Percentiles rank a stretch among this genome's conserved stretches.
phyloP scores from a whole-genome alignment of 2,329 filamentous ascomycete species.

The Colletotrichum destructivum region DNA sequence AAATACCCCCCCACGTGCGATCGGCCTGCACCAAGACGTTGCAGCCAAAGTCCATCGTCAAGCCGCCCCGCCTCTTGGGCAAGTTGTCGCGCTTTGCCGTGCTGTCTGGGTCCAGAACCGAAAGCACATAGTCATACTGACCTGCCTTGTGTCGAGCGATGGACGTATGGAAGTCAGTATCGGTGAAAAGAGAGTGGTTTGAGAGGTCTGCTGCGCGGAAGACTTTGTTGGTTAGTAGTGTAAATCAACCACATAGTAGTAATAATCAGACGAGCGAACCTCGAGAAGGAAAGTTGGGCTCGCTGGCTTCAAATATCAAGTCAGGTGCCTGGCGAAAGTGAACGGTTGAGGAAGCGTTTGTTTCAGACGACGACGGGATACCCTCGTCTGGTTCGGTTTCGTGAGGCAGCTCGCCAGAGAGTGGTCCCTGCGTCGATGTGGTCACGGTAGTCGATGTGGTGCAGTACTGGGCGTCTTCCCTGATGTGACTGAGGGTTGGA shows the following conservation, averaged over 20 bases:
- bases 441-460: constrained; percentile 18
- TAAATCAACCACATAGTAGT: neutral
- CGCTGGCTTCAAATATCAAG: constrained; percentile 30
- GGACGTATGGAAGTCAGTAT: constrained; percentile 6
- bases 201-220: constrained; percentile 18
- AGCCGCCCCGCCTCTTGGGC: constrained; percentile 14
- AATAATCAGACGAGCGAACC: constrained; percentile 22
- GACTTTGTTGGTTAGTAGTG: constrained; percentile 30
- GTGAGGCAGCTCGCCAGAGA: constrained; percentile 18
- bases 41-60: constrained; percentile 65
- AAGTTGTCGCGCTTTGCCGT: constrained; percentile 33
- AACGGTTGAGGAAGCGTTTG: constrained; percentile 14
- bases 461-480: constrained; percentile 28
- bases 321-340: constrained; percentile 11
- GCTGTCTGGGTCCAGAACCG: constrained; percentile 51
- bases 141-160: constrained; percentile 61
- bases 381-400: constrained; percentile 24
- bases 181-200: neutral
- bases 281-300: constrained; percentile 28
- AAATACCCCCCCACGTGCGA: constrained; percentile 44
- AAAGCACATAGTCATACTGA: constrained; percentile 67
- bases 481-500: constrained; percentile 17
- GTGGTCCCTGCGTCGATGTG: constrained; percentile 34
- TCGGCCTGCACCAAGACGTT: constrained; percentile 63
- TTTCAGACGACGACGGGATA: constrained; percentile 38